phyloP scores from a whole-genome alignment of 495 filamentous ascomycete genomes.

The Penicillium soppii region DNA sequence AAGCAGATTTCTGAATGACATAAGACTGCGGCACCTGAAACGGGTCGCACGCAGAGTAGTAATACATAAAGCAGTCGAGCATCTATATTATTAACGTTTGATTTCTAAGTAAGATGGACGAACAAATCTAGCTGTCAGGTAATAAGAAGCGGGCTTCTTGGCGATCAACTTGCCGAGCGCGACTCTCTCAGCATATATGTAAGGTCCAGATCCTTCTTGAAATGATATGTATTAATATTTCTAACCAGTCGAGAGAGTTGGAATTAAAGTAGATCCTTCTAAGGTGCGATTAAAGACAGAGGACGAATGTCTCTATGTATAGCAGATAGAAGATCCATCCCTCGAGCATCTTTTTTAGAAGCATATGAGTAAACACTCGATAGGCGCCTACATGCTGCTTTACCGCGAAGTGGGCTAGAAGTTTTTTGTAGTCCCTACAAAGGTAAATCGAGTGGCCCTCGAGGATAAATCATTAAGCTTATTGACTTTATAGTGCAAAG shows the following conservation, averaged over 20 bases:
- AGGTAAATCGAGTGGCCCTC: not conserved
- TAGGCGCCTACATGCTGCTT: not conserved
- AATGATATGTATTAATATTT: not conserved
- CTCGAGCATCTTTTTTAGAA: slow-evolving; percentile 1
- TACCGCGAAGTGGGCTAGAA: not conserved
- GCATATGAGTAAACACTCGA: not conserved
- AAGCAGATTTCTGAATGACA: not conserved
- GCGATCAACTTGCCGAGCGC: not conserved
- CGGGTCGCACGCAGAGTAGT: not conserved
- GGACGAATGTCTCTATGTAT: slow-evolving; percentile 1
- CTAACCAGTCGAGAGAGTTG: not conserved
- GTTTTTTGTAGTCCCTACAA: not conserved
- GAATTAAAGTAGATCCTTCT: not conserved
- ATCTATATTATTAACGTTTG: not conserved
- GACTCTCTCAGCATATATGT: not conserved
- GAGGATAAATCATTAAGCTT: not conserved
- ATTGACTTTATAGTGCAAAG: not conserved
- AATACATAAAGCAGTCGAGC: not conserved
- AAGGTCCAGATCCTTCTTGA: not conserved
- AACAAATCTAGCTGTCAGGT: not conserved
- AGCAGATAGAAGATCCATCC: not conserved
- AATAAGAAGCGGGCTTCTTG: not conserved
- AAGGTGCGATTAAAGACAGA: slow-evolving; percentile 1
- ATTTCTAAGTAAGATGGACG: not conserved
- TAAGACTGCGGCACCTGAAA: not conserved